A percentile compares a stretch with the other conserved stretches of the same genome.
Conservation (phyloP, 768 basidiomycete species). For the Lentinula aciculospora region DNA sequence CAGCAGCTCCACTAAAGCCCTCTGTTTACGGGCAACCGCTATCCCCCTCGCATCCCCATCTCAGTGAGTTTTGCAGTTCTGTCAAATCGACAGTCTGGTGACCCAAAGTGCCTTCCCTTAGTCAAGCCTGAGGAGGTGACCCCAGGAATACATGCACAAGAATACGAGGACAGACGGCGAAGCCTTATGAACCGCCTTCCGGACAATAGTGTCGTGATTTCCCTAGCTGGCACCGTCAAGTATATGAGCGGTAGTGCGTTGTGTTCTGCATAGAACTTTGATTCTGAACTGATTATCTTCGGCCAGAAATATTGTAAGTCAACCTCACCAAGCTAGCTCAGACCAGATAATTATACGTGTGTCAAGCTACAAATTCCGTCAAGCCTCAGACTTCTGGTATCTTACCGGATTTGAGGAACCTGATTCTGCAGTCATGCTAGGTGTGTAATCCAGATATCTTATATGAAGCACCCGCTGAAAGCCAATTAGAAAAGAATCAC, state of each 20-base stretch:
- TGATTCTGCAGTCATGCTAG: constrained; percentile 81
- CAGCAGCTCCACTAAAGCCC: constrained; percentile 42
- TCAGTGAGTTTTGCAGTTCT: constrained; percentile 36
- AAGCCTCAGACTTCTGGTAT: constrained; percentile 92
- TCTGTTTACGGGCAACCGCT: constrained; percentile 78
- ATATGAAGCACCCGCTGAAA: not conserved
- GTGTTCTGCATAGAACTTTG: constrained; percentile 3
- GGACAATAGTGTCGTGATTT: constrained; percentile 67
- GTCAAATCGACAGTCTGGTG: not conserved
- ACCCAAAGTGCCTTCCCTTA: constrained; percentile 17
- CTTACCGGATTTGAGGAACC: constrained; percentile 95
- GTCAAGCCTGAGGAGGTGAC: constrained; percentile 68
- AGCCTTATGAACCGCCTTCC: constrained; percentile 72
- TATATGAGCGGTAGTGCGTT: constrained; percentile 79
- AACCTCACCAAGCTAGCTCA: not conserved
- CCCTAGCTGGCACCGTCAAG: constrained; percentile 74
- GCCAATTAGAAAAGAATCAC: constrained; percentile 57
- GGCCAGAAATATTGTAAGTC: constrained; percentile 71
- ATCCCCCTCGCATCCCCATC: constrained; percentile 74
- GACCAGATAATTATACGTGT: constrained; percentile 6
- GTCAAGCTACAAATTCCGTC: constrained; percentile 88
- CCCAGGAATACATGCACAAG: constrained; percentile 69
- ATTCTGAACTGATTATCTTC: constrained; percentile 7
- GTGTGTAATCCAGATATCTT: constrained; percentile 28
- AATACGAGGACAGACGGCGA: constrained; percentile 70